Evolutionary conservation across 148 eudicot genomes (phyloP).

Genomic region (Silene latifolia): DNA sequence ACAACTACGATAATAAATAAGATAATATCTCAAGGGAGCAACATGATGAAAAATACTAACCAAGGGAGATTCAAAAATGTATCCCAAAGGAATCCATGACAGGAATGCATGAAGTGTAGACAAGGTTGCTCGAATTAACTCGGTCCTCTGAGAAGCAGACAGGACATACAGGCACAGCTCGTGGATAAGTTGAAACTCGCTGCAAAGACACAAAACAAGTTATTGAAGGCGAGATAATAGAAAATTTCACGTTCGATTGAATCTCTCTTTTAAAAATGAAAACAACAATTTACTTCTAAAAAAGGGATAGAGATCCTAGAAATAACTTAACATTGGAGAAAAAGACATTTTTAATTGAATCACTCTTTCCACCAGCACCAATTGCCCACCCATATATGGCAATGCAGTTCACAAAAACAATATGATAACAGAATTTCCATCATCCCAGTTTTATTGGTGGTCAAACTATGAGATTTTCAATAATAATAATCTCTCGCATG

Average conservation of each 20-base stretch:
- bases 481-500: background rate
- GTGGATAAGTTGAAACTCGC: conserved; percentile 97
- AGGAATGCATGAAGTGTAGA: conserved; percentile 94
- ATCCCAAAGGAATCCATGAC: conserved; percentile 98
- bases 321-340: background rate
- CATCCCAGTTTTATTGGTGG: background rate
- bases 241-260: background rate
- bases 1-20: too few species aligned
- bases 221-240: background rate
- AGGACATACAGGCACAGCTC: conserved; percentile 94
- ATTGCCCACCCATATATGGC: background rate
- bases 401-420: background rate
- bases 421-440: background rate
- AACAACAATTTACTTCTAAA: background rate
- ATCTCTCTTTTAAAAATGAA: background rate
- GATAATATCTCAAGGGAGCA: background rate
- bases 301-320: background rate
- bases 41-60: conserved; percentile 36
- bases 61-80: conserved; percentile 97
- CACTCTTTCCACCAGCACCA: background rate
- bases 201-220: conserved; percentile 34
- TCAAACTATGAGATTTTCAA: background rate
- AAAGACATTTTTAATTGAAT: background rate
- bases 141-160: conserved; percentile 90
- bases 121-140: conserved; percentile 84